A percentile compares a stretch with the other conserved stretches of the same genome.
Conservation (phyloP, 2,329 filamentous ascomycete species). For the Aspergillus jensenii region DNA sequence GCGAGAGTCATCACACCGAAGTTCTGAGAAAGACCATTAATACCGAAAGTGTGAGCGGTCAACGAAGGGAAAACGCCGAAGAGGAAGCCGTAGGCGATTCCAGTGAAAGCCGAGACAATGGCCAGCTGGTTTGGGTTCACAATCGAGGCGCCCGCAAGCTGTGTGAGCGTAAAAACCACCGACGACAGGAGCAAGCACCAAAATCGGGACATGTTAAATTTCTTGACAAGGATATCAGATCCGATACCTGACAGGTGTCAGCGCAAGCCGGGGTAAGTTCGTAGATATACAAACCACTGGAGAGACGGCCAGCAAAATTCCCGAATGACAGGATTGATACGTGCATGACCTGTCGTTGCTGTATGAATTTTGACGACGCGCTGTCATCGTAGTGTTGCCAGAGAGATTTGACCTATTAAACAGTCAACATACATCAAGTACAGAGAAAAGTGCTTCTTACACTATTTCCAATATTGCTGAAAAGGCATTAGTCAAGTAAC, state of each 20-base stretch:
- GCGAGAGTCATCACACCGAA: constrained; percentile 95
- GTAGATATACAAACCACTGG: constrained; percentile 59
- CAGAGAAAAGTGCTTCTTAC: constrained; percentile 40
- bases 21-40: constrained; percentile 85
- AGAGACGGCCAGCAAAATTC: constrained; percentile 79
- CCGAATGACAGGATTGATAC: constrained; percentile 90
- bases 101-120: constrained; percentile 78
- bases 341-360: constrained; percentile 81
- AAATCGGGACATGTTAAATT: constrained; percentile 74
- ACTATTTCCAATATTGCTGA: constrained; percentile 90
- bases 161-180: constrained; percentile 74
- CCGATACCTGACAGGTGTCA: constrained; percentile 65
- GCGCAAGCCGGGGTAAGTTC: constrained; percentile 17
- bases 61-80: constrained; percentile 94
- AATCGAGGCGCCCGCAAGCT: constrained; percentile 73
- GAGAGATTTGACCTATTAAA: constrained; percentile 64
- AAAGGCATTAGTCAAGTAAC: constrained; percentile 28
- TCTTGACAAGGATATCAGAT: constrained; percentile 85
- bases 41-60: constrained; percentile 85
- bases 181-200: constrained; percentile 87
- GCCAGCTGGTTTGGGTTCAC: constrained; percentile 74
- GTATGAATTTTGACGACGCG: constrained; percentile 71
- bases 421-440: constrained; percentile 5
- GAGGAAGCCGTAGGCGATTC: constrained; percentile 86
- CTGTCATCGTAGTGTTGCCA: constrained; percentile 83